Evolutionary conservation across 306 rosid species (phyloP).

Genomic region (Amphicarpaea edgeworthii): DNA sequence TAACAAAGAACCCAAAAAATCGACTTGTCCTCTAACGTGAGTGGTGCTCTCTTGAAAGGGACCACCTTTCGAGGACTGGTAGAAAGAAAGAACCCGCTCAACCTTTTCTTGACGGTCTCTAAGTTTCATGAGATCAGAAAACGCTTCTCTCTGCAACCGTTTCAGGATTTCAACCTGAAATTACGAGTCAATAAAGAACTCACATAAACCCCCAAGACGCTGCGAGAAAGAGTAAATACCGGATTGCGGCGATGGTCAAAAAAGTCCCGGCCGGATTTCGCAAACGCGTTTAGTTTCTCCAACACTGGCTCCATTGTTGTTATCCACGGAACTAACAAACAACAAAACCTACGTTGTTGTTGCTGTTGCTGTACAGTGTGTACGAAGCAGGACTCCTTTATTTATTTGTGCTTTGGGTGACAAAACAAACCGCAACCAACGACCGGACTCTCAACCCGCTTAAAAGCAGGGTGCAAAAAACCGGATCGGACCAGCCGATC

Average conservation of each 20-base stretch:
- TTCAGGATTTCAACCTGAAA: slow-evolving; percentile 84
- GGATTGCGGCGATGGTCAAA: slow-evolving; percentile 67
- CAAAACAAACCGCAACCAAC: no score
- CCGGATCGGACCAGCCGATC: no score
- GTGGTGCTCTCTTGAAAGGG: slow-evolving; percentile 77
- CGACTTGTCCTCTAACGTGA: slow-evolving; percentile 72
- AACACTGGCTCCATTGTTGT: slow-evolving; percentile 58
- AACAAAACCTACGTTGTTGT: background rate
- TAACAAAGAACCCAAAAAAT: slow-evolving; percentile 71
- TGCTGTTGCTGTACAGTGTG: background rate
- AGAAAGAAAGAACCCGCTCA: slow-evolving; percentile 72
- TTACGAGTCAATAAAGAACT: slow-evolving; percentile 29
- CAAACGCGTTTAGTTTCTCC: slow-evolving; percentile 58
- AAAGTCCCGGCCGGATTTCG: slow-evolving; percentile 61
- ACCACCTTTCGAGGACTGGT: slow-evolving; percentile 68
- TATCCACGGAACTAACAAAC: slow-evolving; percentile 2
- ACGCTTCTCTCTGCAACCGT: slow-evolving; percentile 88
- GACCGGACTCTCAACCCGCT: no score
- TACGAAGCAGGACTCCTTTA: background rate
- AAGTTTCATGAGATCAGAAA: slow-evolving; percentile 86
- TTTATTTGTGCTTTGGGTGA: no score
- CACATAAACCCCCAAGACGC: background rate
- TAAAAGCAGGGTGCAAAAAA: no score
- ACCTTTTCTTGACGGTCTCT: slow-evolving; percentile 95
- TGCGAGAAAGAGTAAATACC: slow-evolving; percentile 45